phyloP scores from a whole-genome alignment of 2,329 filamentous ascomycete genomes.

The Plenodomus tracheiphilus region DNA sequence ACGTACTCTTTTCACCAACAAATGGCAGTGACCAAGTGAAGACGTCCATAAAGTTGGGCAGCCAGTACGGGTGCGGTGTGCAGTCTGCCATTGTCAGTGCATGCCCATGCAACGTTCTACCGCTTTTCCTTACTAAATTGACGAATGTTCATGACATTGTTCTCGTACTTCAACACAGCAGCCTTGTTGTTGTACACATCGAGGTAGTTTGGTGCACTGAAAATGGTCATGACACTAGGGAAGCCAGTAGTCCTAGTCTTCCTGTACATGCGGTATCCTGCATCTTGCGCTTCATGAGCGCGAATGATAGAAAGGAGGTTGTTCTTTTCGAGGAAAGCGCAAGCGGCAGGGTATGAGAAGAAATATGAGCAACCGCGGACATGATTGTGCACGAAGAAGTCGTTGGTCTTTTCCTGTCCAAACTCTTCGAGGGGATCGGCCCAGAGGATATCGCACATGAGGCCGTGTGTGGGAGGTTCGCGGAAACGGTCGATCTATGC shows the following conservation, averaged over 20 bases:
- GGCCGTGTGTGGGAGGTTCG: slow-evolving; percentile 92
- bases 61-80: slow-evolving; percentile 98
- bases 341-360: slow-evolving; percentile 97
- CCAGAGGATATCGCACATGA: slow-evolving; percentile 99
- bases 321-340: slow-evolving; percentile 98
- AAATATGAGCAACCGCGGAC: slow-evolving; percentile 99
- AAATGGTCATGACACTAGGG: slow-evolving; percentile 99
- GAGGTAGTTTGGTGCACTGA: slow-evolving; percentile 97
- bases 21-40: slow-evolving; percentile 99
- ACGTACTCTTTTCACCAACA: slow-evolving; percentile 82
- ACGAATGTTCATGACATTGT: slow-evolving; percentile 99
- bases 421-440: slow-evolving; percentile 98
- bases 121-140: slow-evolving; percentile 70
- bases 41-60: slow-evolving; percentile 99
- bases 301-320: slow-evolving; percentile 96
- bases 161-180: slow-evolving; percentile 97
- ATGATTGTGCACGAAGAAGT: slow-evolving; percentile 98
- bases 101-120: neutral
- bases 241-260: slow-evolving; percentile 98
- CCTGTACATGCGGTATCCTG: slow-evolving; percentile 97
- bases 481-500: slow-evolving; percentile 91
- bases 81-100: slow-evolving; percentile 61
- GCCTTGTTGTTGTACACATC: slow-evolving; percentile 99
- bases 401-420: slow-evolving; percentile 96
- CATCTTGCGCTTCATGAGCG: slow-evolving; percentile 97